Evolutionary conservation across 345 rosid genomes (phyloP).

Genomic region (Bruguiera parviflora): DNA sequence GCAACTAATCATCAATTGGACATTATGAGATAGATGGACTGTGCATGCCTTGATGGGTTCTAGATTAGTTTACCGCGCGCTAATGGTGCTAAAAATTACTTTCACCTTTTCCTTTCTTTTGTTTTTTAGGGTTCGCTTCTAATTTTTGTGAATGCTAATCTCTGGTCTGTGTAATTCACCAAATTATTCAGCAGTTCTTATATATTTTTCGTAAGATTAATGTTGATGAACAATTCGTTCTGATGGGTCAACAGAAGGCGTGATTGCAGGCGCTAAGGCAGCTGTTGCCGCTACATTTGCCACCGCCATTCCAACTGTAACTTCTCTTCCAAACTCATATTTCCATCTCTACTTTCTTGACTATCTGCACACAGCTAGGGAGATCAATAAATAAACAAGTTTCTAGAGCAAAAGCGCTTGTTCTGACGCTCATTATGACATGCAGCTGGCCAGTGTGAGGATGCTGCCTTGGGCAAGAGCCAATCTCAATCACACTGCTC

Average conservation of each 20-base stretch:
- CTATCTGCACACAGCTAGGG: not conserved
- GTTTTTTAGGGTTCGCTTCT: not conserved
- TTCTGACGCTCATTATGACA: not conserved
- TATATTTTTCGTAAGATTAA: not conserved
- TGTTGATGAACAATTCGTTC: not conserved
- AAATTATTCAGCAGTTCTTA: not conserved
- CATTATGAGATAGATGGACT: not conserved
- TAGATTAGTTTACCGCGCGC: no score
- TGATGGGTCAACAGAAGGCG: conserved; percentile 59
- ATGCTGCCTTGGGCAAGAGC: conserved; percentile 87
- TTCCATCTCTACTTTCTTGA: not conserved
- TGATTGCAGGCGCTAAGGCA: conserved; percentile 79
- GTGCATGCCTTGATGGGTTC: not conserved
- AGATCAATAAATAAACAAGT: not conserved
- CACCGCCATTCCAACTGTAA: conserved; percentile 80
- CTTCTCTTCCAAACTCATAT: not conserved
- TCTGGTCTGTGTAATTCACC: not conserved
- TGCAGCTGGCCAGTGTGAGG: conserved; percentile 67
- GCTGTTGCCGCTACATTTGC: conserved; percentile 64
- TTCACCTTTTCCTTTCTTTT: fast-evolving
- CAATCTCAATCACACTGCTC: conserved; percentile 85
- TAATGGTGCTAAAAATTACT: no score
- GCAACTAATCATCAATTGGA: not conserved
- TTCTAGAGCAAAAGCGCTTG: not conserved
- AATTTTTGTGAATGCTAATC: not conserved